These are phyloP conservation scores for Hypoxylon lienhwacheense DNA, from an alignment of 495 filamentous ascomycete genomes.

Conservation along the genomic window DNA sequence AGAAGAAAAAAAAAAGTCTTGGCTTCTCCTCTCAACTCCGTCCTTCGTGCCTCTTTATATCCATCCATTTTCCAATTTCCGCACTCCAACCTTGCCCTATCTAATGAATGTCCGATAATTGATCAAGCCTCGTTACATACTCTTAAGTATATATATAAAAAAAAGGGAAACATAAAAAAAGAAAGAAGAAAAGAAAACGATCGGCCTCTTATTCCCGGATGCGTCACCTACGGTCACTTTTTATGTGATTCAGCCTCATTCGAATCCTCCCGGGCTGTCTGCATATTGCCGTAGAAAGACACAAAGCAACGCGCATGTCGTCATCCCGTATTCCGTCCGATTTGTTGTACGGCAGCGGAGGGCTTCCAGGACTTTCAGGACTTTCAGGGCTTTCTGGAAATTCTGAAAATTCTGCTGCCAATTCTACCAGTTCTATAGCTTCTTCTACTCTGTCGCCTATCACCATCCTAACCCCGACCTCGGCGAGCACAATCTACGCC, in stretches of 20 bases:
- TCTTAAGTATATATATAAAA: too few species aligned
- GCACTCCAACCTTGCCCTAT: constrained; percentile 24
- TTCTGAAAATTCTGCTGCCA: too few species aligned
- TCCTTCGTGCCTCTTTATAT: constrained; percentile 29
- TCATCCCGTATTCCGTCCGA: constrained; percentile 37
- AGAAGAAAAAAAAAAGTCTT: constrained; percentile 28
- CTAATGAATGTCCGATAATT: too few species aligned
- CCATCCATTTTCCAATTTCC: constrained; percentile 34
- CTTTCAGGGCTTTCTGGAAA: too few species aligned
- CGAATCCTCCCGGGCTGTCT: constrained; percentile 28
- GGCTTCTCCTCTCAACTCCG: constrained; percentile 23
- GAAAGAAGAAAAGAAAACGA: too few species aligned
- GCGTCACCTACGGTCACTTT: constrained; percentile 32
- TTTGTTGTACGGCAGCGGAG: constrained; percentile 41
- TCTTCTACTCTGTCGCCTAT: constrained; percentile 33
- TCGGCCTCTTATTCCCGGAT: constrained; percentile 35
- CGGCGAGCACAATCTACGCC: constrained; percentile 45
- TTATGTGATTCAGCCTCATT: constrained; percentile 35
- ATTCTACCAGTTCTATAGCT: constrained; percentile 12
- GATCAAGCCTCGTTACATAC: constrained; percentile 24
- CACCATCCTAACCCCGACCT: constrained; percentile 38
- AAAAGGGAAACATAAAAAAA: too few species aligned
- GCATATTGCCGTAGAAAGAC: constrained; percentile 7
- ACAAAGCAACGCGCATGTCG: constrained; percentile 39
- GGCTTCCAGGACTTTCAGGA: constrained; percentile 27